Conservation (phyloP, 305 asterid genomes). For the Solanum chacoense region DNA sequence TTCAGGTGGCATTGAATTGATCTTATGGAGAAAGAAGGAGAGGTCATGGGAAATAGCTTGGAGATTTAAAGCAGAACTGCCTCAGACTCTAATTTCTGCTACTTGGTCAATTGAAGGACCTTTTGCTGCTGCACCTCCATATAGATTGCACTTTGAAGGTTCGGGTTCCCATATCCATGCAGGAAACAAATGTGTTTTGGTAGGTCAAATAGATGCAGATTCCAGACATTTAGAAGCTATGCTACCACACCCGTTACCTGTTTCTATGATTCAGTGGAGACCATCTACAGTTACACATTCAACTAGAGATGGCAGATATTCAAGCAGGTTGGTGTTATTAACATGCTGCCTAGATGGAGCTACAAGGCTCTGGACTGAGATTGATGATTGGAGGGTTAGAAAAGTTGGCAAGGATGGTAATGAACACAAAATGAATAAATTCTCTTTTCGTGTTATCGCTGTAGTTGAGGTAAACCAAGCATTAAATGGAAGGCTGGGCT, state of each 20-base stretch:
- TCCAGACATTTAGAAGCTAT: conserved; percentile 36
- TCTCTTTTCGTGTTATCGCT: conserved; percentile 61
- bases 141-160: conserved; percentile 23
- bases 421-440: conserved; percentile 42
- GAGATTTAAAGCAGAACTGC: conserved; percentile 64
- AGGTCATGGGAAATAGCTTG: conserved; percentile 83
- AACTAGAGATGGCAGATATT: conserved; percentile 30
- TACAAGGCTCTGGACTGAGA: conserved; percentile 91
- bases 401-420: conserved; percentile 49
- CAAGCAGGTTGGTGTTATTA: conserved; percentile 54
- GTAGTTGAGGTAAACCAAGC: conserved; percentile 71
- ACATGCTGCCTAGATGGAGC: conserved; percentile 87
- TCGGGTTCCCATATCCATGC: conserved; percentile 29
- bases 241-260: conserved; percentile 74
- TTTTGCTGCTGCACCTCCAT: conserved; percentile 68
- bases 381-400: conserved; percentile 70
- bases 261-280: conserved; percentile 90
- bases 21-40: conserved; percentile 70
- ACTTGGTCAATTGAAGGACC: conserved; percentile 67
- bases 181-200: conserved; percentile 44
- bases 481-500: conserved; percentile 56
- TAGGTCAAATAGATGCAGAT: conserved; percentile 42
- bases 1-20: conserved; percentile 75
- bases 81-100: conserved; percentile 73
- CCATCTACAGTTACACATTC: conserved; percentile 57